These are phyloP conservation scores for Scheffersomyces cryptocercus DNA, from an alignment of 1,139 yeast genomes.

Conservation along the genomic window DNA sequence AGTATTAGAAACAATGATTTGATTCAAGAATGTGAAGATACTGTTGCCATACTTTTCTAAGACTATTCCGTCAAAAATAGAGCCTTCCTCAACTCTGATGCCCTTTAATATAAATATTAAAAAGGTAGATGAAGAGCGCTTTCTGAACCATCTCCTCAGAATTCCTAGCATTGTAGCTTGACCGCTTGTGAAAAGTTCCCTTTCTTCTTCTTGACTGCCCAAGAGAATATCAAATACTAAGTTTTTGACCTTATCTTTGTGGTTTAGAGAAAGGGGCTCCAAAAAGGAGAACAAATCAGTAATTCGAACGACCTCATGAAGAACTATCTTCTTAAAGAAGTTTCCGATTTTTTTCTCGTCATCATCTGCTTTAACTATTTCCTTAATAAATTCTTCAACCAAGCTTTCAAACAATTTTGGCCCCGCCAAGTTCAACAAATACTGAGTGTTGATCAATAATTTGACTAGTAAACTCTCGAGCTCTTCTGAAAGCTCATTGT, in stretches of 20 bases:
- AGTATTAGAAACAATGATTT: slow-evolving; percentile 21
- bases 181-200: not conserved
- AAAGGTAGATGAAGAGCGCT: slow-evolving; percentile 1
- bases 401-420: slow-evolving; percentile 3
- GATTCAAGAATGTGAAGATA: slow-evolving; percentile 14
- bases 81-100: slow-evolving; percentile 6
- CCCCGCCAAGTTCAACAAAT: slow-evolving; percentile 11
- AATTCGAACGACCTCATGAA: slow-evolving; percentile 19
- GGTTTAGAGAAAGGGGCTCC: slow-evolving; percentile 2
- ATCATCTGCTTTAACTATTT: slow-evolving; percentile 3
- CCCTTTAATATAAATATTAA: slow-evolving; percentile 13
- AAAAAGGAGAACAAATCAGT: slow-evolving; percentile 13
- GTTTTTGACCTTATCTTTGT: slow-evolving; percentile 3
- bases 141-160: slow-evolving; percentile 1
- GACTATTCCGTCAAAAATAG: slow-evolving; percentile 10
- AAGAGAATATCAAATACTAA: slow-evolving; percentile 18
- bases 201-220: slow-evolving; percentile 10
- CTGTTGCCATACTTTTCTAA: slow-evolving; percentile 8
- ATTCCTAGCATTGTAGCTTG: not conserved
- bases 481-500: slow-evolving; percentile 5
- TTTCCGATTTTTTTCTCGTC: slow-evolving; percentile 4
- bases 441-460: slow-evolving; percentile 19
- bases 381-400: slow-evolving; percentile 8
- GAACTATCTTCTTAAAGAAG: slow-evolving; percentile 19
- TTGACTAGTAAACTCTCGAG: slow-evolving; percentile 7